Base-by-base conservation (phyloP, 1,284 basidiomycete genomes). In the Heimioporus punctisporus region DNA sequence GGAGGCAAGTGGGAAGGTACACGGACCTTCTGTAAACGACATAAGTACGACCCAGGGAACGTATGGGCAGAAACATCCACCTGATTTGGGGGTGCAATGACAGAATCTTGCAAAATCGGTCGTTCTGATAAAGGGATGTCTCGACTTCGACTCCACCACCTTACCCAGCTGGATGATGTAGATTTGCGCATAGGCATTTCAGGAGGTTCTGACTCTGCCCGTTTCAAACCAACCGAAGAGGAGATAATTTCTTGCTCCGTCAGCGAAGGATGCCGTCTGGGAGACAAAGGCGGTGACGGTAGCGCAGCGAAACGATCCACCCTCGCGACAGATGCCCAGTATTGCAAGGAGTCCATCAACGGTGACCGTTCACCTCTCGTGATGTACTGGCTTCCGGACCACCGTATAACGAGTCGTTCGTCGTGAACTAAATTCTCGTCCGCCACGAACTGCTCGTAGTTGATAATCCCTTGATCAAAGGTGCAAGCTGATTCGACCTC, bases 111-210 rank as follows among this genome's bases (percentile, higher is more conserved):
- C 27, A 67, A 47, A 28, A 55, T 12, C 9, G 68, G 63, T 17
- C 59, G 57, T 41, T 69, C 68, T 21, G 57, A 55, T 19, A 56
- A 49, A 7, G 62, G 46, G 49, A 64, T 65, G 25, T 72, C 76
- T 48, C 72, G 74, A 66, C 81, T 83, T 28, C 86, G 75, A 60
- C 79, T 84, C 90, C 88, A 92, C 90, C 89, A 92, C 48, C 85
- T 79, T 41, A 80, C 82, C 89, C 90, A 92, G 48, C 85, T 85
- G 5, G 80, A 80, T 12, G 83, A 83, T 1, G 81, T 80, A n/a
- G 84, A 79, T 56, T 82, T 75, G 48, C 65, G 62, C 11, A 61
- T 48, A 48, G 57, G 55, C 44, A 65, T 54, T 57, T 73, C 68
- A 14, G 70, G 70, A 39, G 74, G 74, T 60, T 76, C 75, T 25